Evolutionary conservation across 192 early-diverging fungal species (phyloP).

Genomic region (Chytriomyces confervae): DNA sequence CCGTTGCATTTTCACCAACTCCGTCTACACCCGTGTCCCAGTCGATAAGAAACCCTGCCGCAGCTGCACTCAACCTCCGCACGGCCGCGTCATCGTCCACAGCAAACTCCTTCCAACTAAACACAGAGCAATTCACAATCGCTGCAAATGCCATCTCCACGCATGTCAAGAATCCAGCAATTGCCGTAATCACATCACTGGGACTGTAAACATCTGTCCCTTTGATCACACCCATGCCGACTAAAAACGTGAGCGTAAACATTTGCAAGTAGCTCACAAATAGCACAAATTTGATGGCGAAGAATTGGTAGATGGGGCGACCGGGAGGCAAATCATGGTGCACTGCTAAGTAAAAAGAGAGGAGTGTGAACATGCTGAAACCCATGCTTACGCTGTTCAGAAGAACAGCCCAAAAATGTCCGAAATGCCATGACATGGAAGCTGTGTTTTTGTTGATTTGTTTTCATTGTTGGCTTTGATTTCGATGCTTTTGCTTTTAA

Average conservation of each 20-base stretch:
- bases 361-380: conserved; percentile 72
- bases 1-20: background rate
- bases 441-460: conserved; percentile 28
- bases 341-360: conserved; percentile 67
- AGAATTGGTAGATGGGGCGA: conserved; percentile 36
- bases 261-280: conserved; percentile 31
- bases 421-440: conserved; percentile 64
- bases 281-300: conserved; percentile 40
- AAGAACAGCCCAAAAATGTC: conserved; percentile 64
- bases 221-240: conserved; percentile 45
- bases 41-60: background rate
- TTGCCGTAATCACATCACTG: conserved; percentile 57
- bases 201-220: conserved; percentile 30
- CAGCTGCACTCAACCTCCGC: background rate
- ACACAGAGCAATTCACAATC: conserved; percentile 55
- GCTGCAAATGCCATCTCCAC: conserved; percentile 62
- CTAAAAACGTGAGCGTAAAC: conserved; percentile 52
- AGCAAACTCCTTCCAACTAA: conserved; percentile 33
- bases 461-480: background rate
- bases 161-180: conserved; percentile 59
- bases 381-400: conserved; percentile 68
- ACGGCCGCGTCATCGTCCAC: conserved; percentile 8
- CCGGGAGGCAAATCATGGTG: conserved; percentile 43
- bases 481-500: background rate
- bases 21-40: background rate